Percentiles rank a stretch among this genome's conserved stretches.
phyloP scores from a whole-genome alignment of 2,329 filamentous ascomycete genomes.

The Paecilomyces formosus region DNA sequence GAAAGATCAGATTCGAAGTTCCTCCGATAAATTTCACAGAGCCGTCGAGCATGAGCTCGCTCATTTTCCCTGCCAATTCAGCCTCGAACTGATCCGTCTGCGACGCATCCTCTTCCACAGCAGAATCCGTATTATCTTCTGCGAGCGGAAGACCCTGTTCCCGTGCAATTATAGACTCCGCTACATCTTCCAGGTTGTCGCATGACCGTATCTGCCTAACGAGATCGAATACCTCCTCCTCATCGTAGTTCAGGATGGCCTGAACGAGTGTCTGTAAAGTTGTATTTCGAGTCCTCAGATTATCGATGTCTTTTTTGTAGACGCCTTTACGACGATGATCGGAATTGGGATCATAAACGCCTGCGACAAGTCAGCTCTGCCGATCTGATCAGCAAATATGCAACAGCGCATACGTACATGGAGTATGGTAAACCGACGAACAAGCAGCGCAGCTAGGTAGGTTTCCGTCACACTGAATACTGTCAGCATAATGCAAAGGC shows the following conservation, averaged over 20 bases:
- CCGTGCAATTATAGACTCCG: conserved; percentile 49
- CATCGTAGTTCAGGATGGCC: conserved; percentile 81
- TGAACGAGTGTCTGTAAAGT: conserved; percentile 90
- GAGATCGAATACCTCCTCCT: conserved; percentile 74
- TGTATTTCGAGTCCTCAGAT: conserved; percentile 74
- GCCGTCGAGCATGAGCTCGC: conserved; percentile 78
- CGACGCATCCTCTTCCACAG: conserved; percentile 31
- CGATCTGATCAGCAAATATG: background rate
- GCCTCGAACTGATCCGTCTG: conserved; percentile 55
- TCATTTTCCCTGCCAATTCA: conserved; percentile 87
- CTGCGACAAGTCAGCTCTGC: conserved; percentile 43
- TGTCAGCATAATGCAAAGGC: background rate
- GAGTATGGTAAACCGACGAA: conserved; percentile 69
- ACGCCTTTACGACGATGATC: conserved; percentile 95
- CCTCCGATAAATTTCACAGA: conserved; percentile 87
- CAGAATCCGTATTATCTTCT: conserved; percentile 22
- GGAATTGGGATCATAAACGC: conserved; percentile 91
- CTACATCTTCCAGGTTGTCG: conserved; percentile 62
- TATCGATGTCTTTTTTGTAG: conserved; percentile 89
- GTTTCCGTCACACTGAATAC: conserved; percentile 69
- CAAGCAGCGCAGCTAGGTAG: conserved; percentile 92
- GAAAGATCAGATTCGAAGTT: conserved; percentile 85
- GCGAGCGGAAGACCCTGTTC: conserved; percentile 42
- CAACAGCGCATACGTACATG: conserved; percentile 23
- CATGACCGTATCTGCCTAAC: conserved; percentile 84